Base-by-base conservation (phyloP, 768 basidiomycete genomes). In the Boletus subcaerulescens region DNA sequence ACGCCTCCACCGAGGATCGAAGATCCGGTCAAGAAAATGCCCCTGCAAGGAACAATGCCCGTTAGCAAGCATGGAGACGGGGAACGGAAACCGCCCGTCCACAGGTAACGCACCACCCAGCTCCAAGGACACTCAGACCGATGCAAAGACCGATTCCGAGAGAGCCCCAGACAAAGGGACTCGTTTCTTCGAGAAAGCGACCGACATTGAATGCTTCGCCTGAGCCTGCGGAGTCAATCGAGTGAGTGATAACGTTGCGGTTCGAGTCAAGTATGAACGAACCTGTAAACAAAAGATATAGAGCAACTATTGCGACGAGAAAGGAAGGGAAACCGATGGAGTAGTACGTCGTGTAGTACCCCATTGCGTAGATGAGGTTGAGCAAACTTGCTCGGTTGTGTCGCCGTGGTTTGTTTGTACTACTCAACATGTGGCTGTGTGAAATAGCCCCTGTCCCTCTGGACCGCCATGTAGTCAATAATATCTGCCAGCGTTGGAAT, bases 1-100 rank as follows among this genome's bases (percentile, higher is more conserved):
- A 98, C 93, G 65, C 95, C 95, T 68, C 94, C 97, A 43, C 96
- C 96, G 31, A 99, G 79, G 62, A 99, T 94, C 31, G 93, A 96
- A n/a, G 95, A 76, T 51, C 97, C 97, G 1, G 97, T 98, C 52
- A 98, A 75, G 77, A 96, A 93, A 69, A 99, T 98, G 48, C 96
- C 96, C 96, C 96, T 98, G 55, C 56, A 36, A 57, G 41, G 35
- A 48, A 41, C n/a, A 36, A 24, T 11, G 15, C 3, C 9, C 13
- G 39, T 56, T 32, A 57, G 29, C 41, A 36, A 4, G 3, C 1
- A 7, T 9, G 12, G 5, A 29, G 31, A 33, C 5, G 53, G 38
- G 46, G 36, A 31, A 36, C 35, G 26, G 11, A 9, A 24, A 5
- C 12, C 49, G 29, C 41, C 17, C 26, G 15, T 41, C 40, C 4